Percentiles rank a stretch among this genome's conserved stretches.
phyloP scores from a whole-genome alignment of 345 rosid species.

The Salix suchowensis region DNA sequence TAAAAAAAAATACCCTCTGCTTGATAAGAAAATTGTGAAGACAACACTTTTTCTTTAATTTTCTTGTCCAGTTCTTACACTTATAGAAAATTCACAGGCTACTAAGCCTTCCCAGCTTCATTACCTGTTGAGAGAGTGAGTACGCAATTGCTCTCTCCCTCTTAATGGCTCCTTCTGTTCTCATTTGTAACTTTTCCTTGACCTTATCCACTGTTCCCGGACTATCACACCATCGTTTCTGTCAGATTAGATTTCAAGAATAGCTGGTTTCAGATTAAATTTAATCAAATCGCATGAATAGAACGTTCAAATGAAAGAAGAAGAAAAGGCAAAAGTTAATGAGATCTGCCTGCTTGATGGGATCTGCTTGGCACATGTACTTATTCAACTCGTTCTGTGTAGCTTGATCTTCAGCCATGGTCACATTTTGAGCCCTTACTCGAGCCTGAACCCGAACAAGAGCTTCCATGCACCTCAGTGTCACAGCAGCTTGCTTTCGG shows the following conservation, averaged over 20 bases:
- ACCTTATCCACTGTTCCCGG: conserved; percentile 60
- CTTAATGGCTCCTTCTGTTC: conserved; percentile 78
- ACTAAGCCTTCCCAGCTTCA: background rate
- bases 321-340: background rate
- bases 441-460: conserved; percentile 85
- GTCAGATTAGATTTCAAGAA: conserved; percentile 5
- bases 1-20: background rate
- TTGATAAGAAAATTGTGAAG: background rate
- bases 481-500: conserved; percentile 85
- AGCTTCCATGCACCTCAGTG: conserved; percentile 95
- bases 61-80: background rate
- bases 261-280: background rate
- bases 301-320: background rate
- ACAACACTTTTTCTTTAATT: background rate
- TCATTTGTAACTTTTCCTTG: conserved; percentile 57
- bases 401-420: conserved; percentile 36
- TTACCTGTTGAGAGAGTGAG: conserved; percentile 63
- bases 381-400: conserved; percentile 20
- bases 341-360: conserved; percentile 55
- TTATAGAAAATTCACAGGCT: background rate
- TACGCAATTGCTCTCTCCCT: conserved; percentile 91
- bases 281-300: background rate
- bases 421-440: conserved; percentile 50
- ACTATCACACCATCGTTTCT: conserved; percentile 77
- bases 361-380: conserved; percentile 25